phyloP scores from a whole-genome alignment of 768 basidiomycete genomes.

The Obba rivulosa region DNA sequence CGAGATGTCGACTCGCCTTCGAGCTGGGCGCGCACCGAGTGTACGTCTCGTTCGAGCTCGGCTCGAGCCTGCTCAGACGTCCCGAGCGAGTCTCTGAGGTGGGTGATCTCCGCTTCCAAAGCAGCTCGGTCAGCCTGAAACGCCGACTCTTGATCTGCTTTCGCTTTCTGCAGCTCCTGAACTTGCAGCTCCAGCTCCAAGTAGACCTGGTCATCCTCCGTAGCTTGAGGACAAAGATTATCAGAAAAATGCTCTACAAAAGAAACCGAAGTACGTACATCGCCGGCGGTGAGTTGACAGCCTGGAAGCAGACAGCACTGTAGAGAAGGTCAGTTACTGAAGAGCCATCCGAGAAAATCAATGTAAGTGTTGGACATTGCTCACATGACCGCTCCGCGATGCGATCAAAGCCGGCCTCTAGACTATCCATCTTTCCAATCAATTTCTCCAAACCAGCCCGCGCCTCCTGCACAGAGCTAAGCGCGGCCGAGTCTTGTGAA shows the following conservation, averaged over 20 bases:
- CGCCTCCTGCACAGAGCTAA: slow-evolving; percentile 57
- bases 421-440: slow-evolving; percentile 69
- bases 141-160: slow-evolving; percentile 47
- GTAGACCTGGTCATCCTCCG: slow-evolving; percentile 70
- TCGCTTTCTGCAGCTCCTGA: slow-evolving; percentile 50
- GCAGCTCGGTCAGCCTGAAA: slow-evolving; percentile 55
- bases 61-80: slow-evolving; percentile 41
- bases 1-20: slow-evolving; percentile 61
- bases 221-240: slow-evolving; percentile 36
- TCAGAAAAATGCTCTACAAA: not conserved
- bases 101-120: slow-evolving; percentile 52
- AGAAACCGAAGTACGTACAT: slow-evolving; percentile 42
- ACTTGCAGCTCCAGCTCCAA: slow-evolving; percentile 70
- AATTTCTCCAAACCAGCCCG: slow-evolving; percentile 61
- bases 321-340: slow-evolving; percentile 4
- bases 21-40: slow-evolving; percentile 53
- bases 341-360: not conserved
- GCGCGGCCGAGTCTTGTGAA: slow-evolving; percentile 39
- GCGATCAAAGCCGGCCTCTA: slow-evolving; percentile 78
- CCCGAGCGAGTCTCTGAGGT: slow-evolving; percentile 41
- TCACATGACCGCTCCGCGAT: slow-evolving; percentile 80
- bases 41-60: slow-evolving; percentile 58
- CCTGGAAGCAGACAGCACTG: slow-evolving; percentile 75
- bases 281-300: slow-evolving; percentile 64
- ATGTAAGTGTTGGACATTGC: slow-evolving; percentile 20